Base-by-base conservation (phyloP, 176 grass and related monocot species). In the Ampelocalamus luodianensis region DNA sequence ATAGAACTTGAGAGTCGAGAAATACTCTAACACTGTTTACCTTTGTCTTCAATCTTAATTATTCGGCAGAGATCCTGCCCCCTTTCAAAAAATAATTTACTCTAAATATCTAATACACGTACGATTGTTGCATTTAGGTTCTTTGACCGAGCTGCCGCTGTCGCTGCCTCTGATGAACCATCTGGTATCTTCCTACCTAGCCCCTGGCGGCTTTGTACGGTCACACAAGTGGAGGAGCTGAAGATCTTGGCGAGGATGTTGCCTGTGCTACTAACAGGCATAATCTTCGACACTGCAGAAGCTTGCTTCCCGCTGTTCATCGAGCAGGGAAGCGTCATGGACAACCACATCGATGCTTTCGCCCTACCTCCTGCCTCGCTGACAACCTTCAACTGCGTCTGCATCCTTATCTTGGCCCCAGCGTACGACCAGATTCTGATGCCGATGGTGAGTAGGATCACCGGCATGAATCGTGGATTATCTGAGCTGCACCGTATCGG, bases 221-320 rank as follows among this genome's bases (percentile, higher is more conserved):
- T 93, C 26, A 79, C 91, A 2, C 91, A 93, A 23, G 91, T 90
- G 3, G 91, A 93, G 65, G 91, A 93, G 65, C 59, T 93, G 42
- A 93, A 90, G 77, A 88, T 88, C 24, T 8, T 85, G 38, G 23
- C 24, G 29, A 68, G 83, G 22, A 78, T 85, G 37, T 12, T 77
- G 17, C 83, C 83, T 42, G 23, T 85, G 61, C 23, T 85, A 27
- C 46, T 76, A 10, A 42, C 72, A 3, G 72, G 10, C 34, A 34
- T 85, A 43, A 29, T 85, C 46, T 85, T 85, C 36, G 65, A 85
- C 60, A 76, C 61, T 0, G 82, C 72, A 1, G 72, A 85, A 66
- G 82, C 72, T 9, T 55, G 65, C 34, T 85, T 85, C 32, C 82
- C 82, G 5, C 17, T 85, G 66, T 85, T 90, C 55, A 64, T 93